Percentiles rank a stretch among this genome's conserved stretches.
phyloP scores from a whole-genome alignment of 2,329 filamentous ascomycete species.

The Colletotrichum kahawae region DNA sequence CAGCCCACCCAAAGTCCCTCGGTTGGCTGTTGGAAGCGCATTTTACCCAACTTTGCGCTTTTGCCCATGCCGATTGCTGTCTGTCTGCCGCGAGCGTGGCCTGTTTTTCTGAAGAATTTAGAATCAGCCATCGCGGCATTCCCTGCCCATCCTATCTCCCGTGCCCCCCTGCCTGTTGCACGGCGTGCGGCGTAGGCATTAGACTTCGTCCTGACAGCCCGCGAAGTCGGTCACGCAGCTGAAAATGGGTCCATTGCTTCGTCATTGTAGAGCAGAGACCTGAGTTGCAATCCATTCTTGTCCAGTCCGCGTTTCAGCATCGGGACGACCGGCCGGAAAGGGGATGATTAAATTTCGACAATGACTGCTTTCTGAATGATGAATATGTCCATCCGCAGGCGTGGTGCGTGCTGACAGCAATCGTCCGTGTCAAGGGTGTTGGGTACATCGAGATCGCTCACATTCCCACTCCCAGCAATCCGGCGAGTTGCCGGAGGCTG shows the following conservation, averaged over 20 bases:
- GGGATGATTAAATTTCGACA: not conserved
- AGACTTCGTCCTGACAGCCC: not conserved
- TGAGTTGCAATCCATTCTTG: not conserved
- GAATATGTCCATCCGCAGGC: not conserved
- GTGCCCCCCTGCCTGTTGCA: not conserved
- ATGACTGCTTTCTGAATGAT: not conserved
- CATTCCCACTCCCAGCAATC: not conserved
- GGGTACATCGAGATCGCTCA: slow-evolving; percentile 9
- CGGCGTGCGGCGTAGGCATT: not conserved
- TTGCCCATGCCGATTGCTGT: not conserved
- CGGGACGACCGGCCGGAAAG: not conserved
- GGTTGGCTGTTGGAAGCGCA: not conserved
- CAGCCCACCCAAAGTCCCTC: not conserved
- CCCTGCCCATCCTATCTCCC: not conserved
- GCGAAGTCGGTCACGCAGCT: not conserved
- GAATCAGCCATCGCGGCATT: not conserved
- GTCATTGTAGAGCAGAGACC: not conserved
- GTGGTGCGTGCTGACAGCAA: not conserved
- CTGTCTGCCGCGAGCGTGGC: not conserved
- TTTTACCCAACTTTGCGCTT: not conserved
- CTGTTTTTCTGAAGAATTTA: not conserved
- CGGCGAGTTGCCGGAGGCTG: not conserved
- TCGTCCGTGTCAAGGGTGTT: not conserved
- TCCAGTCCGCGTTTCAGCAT: not conserved
- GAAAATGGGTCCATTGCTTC: not conserved